These are phyloP conservation scores for Pseudogymnoascus sp. DNA, from an alignment of 2,329 filamentous ascomycete genomes.

Conservation along the genomic window DNA sequence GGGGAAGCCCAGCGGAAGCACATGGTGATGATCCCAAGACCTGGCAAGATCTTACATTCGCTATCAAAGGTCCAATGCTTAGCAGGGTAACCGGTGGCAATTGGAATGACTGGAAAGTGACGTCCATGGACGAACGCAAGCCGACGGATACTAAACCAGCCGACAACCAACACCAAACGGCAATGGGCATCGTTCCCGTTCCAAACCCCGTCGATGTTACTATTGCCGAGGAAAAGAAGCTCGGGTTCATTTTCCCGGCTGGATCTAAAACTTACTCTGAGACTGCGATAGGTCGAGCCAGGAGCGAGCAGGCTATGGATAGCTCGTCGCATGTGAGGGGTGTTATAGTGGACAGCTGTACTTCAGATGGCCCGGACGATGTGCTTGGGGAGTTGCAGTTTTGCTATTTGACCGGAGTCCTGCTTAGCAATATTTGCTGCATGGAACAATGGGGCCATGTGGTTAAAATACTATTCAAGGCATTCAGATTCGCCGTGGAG, in stretches of 20 bases:
- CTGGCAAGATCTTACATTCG: conserved; percentile 46
- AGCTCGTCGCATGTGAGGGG: conserved; percentile 41
- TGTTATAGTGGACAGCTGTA: conserved; percentile 30
- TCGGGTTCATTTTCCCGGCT: conserved; percentile 42
- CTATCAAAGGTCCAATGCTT: conserved; percentile 39
- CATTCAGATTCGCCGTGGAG: conserved; percentile 37
- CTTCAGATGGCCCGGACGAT: conserved; percentile 33
- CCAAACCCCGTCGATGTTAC: conserved; percentile 31
- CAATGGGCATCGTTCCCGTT: conserved; percentile 24
- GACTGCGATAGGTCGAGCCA: conserved; percentile 26
- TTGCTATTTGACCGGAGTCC: conserved; percentile 48
- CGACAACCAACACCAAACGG: conserved; percentile 2
- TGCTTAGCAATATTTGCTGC: conserved; percentile 51
- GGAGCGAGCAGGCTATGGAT: conserved; percentile 40
- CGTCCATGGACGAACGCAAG: conserved; percentile 45
- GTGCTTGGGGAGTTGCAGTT: conserved; percentile 55
- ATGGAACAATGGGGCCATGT: conserved; percentile 56
- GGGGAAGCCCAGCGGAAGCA: conserved; percentile 16
- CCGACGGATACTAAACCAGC: conserved; percentile 25
- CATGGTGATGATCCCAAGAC: conserved; percentile 30
- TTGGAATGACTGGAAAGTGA: conserved; percentile 42
- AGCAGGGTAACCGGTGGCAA: conserved; percentile 38
- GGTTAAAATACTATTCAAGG: conserved; percentile 43
- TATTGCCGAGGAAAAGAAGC: conserved; percentile 30
- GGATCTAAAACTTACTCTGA: conserved; percentile 36